Base-by-base conservation (phyloP, 208 protist species). In the Trypanosoma conorhini region DNA sequence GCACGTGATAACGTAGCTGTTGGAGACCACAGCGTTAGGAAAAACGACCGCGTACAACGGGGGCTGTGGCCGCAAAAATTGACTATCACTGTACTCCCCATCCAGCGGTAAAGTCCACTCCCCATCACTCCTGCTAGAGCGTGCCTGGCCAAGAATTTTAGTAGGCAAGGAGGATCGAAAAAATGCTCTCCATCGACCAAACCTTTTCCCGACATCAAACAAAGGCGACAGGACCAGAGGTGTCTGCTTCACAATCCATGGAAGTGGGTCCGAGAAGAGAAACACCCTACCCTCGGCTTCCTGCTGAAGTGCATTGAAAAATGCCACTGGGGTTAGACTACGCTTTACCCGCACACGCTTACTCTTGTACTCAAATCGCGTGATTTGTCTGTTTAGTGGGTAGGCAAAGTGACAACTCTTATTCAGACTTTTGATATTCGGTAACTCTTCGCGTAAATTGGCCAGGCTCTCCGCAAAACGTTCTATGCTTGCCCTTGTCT, bases 1-100 rank as follows among this genome's bases (percentile, higher is more conserved):
- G 42, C 70, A 75, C 21, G 70, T 75, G 22, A 75, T 55, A 31
- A 61, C 61, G 46, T 61, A 62, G 28, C 70, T 62, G 51, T 19
- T 58, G 33, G 59, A 75, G 10, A 50, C 51, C 30, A 75, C 62
- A 24, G 70, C 70, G 51, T 69, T 68, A 26, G 51, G 51, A 22
- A 75, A 75, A 28, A 69, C 26, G 5, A 13, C 46, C 12, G 44
- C 51, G 61, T 58, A 69, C 62, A 67, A 24, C 33, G 70, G 70
- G 31, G 70, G 70, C 19, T 35, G 24, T 30, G n/a, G n/a, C 5
- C 19, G 1, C 0, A 30, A 19, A 30, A 42, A 35, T 24, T 70
- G 52, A 0, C 13, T 13, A 0, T n/a, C 17, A n/a, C 38, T 52
- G 30, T 48, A 52, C 28, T 24, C 15, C 40, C 13, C 35, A 31